Evolutionary conservation across 2,329 filamentous ascomycete genomes (phyloP), one percentile per base, ranked within the genome.

Genomic region (Xylaria sp.): DNA sequence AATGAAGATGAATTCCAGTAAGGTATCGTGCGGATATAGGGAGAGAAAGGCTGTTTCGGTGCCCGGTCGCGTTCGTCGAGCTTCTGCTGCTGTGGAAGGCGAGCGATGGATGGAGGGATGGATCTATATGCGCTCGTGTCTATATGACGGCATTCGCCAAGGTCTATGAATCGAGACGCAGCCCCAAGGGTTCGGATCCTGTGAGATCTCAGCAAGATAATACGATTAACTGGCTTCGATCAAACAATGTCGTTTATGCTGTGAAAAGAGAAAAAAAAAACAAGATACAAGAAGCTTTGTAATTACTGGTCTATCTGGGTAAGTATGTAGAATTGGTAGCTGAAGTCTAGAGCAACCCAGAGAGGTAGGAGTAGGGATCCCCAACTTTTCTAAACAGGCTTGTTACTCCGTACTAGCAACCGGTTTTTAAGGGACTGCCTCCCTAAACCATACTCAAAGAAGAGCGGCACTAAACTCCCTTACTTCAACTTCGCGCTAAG

Each of bases 91-190:
- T 33, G 28, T 5, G 28, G 28, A 33, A 66, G 49, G 41, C 41
- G 54, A 58, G 31, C 1, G 33, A 36, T 10, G 33, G 51, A n/a
- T 43, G 10, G 13, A 43, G 28, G 39, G 12, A 23, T 49, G 33
- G 41, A 46, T 67, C 20, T 48, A 52, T 49, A 33, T 49, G 54
- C 39, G 48, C 36, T 18, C 18, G 31, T 25, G 33, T 33, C 28
- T 58, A 33, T 64, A 62, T 69, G 66, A 66, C 62, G 63, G 66
- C 64, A 68, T 69, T 25, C 48, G 63, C 60, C 69, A 59, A 49
- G 52, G 39, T 68, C 36, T 63, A 62, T 54, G 43, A 62, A 61
- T 64, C 36, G 41, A 46, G 46, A 60, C n/a, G 15, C 43, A 49
- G 54, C 28, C 43, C 43, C 56, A 4, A 43, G 43, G 23, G 25